Evolutionary conservation across 495 filamentous ascomycete genomes (phyloP).

Genomic region (Ramalina peruviana): DNA sequence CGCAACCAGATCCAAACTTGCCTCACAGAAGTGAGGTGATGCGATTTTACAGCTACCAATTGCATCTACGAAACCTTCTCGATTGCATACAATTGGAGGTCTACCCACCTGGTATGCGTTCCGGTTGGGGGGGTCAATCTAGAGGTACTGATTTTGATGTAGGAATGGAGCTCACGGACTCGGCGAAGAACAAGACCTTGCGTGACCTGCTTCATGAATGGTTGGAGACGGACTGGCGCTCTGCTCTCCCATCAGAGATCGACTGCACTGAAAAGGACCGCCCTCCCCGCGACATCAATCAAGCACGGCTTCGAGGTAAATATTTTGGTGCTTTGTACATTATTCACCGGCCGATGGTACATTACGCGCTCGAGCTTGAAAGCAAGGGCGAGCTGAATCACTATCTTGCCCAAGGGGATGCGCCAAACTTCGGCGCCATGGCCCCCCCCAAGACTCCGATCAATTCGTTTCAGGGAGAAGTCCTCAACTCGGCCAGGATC

Average conservation of each 20-base stretch:
- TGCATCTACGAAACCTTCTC: constrained; percentile 70
- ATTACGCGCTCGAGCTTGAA: constrained; percentile 37
- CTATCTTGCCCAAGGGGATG: not conserved
- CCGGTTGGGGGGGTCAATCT: not conserved
- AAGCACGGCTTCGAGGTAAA: constrained; percentile 77
- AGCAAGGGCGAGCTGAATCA: not conserved
- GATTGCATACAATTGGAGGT: constrained; percentile 72
- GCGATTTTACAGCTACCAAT: constrained; percentile 73
- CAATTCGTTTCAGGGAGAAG: constrained; percentile 31
- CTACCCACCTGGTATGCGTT: constrained; percentile 23
- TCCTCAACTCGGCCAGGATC: constrained; percentile 36
- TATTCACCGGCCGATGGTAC: constrained; percentile 71
- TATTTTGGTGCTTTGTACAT: constrained; percentile 89
- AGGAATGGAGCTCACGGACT: constrained; percentile 9
- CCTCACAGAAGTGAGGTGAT: constrained; percentile 21
- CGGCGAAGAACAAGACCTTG: constrained; percentile 8
- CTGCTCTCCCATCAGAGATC: constrained; percentile 29
- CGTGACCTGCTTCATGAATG: constrained; percentile 25
- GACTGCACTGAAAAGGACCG: constrained; percentile 54
- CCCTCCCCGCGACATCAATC: constrained; percentile 63
- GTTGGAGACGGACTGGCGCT: constrained; percentile 29
- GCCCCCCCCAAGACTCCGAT: constrained; percentile 3
- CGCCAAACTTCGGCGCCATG: not conserved
- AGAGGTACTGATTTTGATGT: constrained; percentile 2
- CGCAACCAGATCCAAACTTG: constrained; percentile 27